Base-by-base conservation (phyloP, 1,139 yeast genomes). In the Suhomyces maxii region DNA sequence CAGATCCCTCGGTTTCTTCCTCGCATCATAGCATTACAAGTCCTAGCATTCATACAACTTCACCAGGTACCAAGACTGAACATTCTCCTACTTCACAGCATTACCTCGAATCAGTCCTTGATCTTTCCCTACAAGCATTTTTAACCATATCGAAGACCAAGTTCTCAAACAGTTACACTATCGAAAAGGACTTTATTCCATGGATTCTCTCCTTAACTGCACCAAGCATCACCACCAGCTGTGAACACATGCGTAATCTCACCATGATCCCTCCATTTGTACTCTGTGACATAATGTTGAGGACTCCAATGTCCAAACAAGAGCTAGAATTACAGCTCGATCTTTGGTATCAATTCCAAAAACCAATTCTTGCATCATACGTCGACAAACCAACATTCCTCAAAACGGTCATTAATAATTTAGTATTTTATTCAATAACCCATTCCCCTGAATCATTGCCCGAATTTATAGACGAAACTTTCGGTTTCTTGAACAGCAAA, bases 311-410 rank as follows among this genome's bases (percentile, higher is more conserved):
- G 46, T 60, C 68, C 7, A 52, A 53, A 31, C 55, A 60, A 14
- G 79, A 75, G 39, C 57, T 63, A 18, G 51, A 61, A 3, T 58
- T 73, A 11, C 79, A 73, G 50, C 47, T 59, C 8, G 79, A 73
- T 42, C 48, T 76, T 9, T 76, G 79, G 79, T 25, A 37, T 14
- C 48, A 53, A 34, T 60, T 54, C 43, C 52, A 52, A 36, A 45
- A 52, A 26, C 52, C 51, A 3, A 60, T 68, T 8, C 43, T 61
- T 2, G 36, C 48, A 4, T 56, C 53, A 8, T 58, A 59, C 41
- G 52, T 55, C 25, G 48, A 56, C 26, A 59, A 58, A 25, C 49
- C 49, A 1, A 54, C 56, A 13, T 54, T 56, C 18, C 35, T 71
- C 12, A 60, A 61, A 37, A 34, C 48, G 8, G 53, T 63, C 7